Percentiles rank a stretch among this genome's conserved stretches.
phyloP scores from a whole-genome alignment of 495 filamentous ascomycete genomes.

The Trichocladium antarcticum region DNA sequence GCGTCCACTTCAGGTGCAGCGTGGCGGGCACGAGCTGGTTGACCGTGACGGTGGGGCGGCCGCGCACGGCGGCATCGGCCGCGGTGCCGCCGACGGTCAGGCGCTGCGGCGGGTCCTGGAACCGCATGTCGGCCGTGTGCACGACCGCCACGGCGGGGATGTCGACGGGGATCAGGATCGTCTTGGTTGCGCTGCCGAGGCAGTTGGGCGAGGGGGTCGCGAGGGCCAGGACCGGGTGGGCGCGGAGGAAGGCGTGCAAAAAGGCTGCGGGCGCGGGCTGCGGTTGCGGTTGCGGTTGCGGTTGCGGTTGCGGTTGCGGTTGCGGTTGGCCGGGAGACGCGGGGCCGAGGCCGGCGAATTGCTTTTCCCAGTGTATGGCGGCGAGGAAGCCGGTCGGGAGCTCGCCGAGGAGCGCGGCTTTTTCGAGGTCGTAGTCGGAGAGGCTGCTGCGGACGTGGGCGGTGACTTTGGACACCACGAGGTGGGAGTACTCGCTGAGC shows the following conservation, averaged over 20 bases:
- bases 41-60: constrained; percentile 39
- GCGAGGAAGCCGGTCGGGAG: constrained; percentile 33
- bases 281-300: too few species aligned
- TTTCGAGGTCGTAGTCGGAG: constrained; percentile 50
- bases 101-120: constrained; percentile 17
- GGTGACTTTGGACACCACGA: constrained; percentile 41
- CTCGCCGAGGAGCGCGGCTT: constrained; percentile 42
- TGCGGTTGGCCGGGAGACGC: constrained; percentile 9
- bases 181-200: constrained; percentile 14
- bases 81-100: constrained; percentile 9
- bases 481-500: constrained; percentile 35
- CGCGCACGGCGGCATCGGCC: constrained; percentile 7
- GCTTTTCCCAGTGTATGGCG: constrained; percentile 30
- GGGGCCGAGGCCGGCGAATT: constrained; percentile 35
- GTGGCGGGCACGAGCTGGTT: constrained; percentile 63
- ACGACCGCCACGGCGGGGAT: constrained; percentile 79
- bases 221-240: constrained; percentile 28
- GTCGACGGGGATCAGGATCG: constrained; percentile 65
- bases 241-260: constrained; percentile 30
- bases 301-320: constrained; percentile 15
- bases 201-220: background rate
- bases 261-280: constrained; percentile 23
- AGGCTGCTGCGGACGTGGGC: constrained; percentile 41
- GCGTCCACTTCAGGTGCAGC: constrained; percentile 63
- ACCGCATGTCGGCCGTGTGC: constrained; percentile 65